A percentile compares a stretch with the other conserved stretches of the same genome.
phyloP scores from a whole-genome alignment of 2,329 filamentous ascomycete species.

The Alternaria sp. region DNA sequence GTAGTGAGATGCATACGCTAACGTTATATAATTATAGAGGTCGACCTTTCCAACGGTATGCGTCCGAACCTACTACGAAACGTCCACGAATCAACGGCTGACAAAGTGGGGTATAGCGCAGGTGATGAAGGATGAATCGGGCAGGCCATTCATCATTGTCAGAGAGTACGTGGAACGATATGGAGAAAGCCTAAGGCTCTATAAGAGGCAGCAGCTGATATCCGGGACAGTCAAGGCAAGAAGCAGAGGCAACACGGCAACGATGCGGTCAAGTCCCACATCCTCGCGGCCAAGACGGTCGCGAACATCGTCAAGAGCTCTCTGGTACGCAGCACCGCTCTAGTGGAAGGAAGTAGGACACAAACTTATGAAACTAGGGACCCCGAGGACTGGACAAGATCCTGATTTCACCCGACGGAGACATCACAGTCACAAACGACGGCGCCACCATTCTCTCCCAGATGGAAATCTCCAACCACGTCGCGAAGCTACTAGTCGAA shows the following conservation, averaged over 20 bases:
- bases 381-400: conserved; percentile 98
- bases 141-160: conserved; percentile 96
- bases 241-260: conserved; percentile 97
- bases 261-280: conserved; percentile 98
- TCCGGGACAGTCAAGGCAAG: conserved; percentile 77
- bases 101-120: conserved; percentile 57
- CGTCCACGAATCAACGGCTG: conserved; percentile 23
- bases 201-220: conserved; percentile 30
- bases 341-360: not conserved
- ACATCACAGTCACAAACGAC: conserved; percentile 99
- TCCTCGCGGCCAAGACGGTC: conserved; percentile 93
- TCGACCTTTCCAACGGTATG: conserved; percentile 84
- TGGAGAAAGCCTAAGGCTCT: conserved; percentile 5
- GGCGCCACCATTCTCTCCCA: conserved; percentile 94
- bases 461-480: conserved; percentile 99
- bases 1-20: conserved; percentile 17
- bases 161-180: conserved; percentile 74
- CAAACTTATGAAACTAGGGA: conserved; percentile 58
- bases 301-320: conserved; percentile 98
- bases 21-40: conserved; percentile 61
- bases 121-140: conserved; percentile 96
- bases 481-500: conserved; percentile 94
- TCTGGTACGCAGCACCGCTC: conserved; percentile 59
- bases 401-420: conserved; percentile 95
- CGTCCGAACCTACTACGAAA: conserved; percentile 8